phyloP scores from a whole-genome alignment of 2,329 filamentous ascomycete species.

The Golovinomyces cichoracearum region DNA sequence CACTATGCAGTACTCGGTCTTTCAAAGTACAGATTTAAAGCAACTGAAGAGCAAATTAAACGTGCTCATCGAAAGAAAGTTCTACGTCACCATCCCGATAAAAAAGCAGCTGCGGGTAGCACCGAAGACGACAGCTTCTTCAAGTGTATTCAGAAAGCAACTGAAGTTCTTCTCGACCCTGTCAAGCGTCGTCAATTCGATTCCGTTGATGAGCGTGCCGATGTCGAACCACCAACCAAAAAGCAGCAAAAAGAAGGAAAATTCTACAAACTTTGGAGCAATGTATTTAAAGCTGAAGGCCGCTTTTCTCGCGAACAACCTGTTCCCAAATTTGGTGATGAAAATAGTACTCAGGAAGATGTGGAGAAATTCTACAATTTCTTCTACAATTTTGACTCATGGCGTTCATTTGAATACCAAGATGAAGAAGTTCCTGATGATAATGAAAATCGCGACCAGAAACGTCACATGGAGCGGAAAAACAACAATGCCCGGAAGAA shows the following conservation, averaged over 20 bases:
- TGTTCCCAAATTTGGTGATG: constrained; percentile 63
- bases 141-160: constrained; percentile 99
- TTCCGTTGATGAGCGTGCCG: constrained; percentile 79
- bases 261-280: constrained; percentile 86
- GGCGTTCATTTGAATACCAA: constrained; percentile 91
- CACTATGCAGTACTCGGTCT: constrained; percentile 93
- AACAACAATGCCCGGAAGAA: constrained; percentile 94
- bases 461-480: constrained; percentile 94
- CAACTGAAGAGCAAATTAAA: constrained; percentile 96
- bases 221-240: constrained; percentile 78
- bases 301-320: constrained; percentile 83
- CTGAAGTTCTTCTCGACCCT: constrained; percentile 77
- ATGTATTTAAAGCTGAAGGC: constrained; percentile 70
- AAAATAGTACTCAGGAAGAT: constrained; percentile 61
- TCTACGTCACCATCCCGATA: constrained; percentile 93
- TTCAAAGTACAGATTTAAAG: constrained; percentile 72
- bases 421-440: constrained; percentile 98
- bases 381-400: constrained; percentile 98
- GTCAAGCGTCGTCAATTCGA: constrained; percentile 85
- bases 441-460: constrained; percentile 97
- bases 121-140: constrained; percentile 94
- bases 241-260: constrained; percentile 67
- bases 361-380: constrained; percentile 98
- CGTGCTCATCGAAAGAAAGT: constrained; percentile 98
- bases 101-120: constrained; percentile 76